These are phyloP conservation scores for Penicillium hordei DNA, from an alignment of 2,329 filamentous ascomycete species.

Conservation along the genomic window DNA sequence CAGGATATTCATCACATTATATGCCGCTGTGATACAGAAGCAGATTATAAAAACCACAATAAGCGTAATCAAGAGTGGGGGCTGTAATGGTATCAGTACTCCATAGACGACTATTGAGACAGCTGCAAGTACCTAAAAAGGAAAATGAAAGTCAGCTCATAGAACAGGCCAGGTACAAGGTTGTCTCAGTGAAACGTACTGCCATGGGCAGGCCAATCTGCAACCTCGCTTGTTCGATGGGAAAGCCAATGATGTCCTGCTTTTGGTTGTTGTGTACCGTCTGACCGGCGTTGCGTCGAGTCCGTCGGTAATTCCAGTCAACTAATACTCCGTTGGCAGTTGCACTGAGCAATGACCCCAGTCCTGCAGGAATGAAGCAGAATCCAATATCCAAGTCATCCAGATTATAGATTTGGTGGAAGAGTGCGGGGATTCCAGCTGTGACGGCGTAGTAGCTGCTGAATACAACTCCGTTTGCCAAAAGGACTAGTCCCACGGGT, in stretches of 20 bases:
- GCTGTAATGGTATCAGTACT: constrained; percentile 1
- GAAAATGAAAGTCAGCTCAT: background rate
- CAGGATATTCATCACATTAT: constrained; percentile 47
- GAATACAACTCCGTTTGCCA: constrained; percentile 44
- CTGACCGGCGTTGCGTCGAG: constrained; percentile 50
- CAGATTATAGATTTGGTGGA: constrained; percentile 45
- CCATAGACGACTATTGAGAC: constrained; percentile 15
- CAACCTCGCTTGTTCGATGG: constrained; percentile 44
- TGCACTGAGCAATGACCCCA: constrained; percentile 28
- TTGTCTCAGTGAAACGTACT: constrained; percentile 1
- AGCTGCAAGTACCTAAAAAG: constrained; percentile 15
- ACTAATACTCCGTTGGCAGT: constrained; percentile 37
- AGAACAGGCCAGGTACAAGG: background rate
- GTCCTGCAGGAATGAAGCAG: constrained; percentile 32
- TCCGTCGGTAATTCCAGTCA: constrained; percentile 70
- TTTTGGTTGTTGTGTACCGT: constrained; percentile 61
- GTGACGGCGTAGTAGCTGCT: constrained; percentile 48
- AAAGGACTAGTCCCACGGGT: constrained; percentile 33
- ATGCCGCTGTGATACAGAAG: constrained; percentile 41
- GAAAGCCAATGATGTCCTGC: constrained; percentile 53
- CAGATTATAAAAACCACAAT: constrained; percentile 36
- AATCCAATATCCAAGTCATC: constrained; percentile 45
- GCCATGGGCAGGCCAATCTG: constrained; percentile 34
- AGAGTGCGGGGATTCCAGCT: constrained; percentile 46
- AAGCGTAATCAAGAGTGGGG: constrained; percentile 29